These are phyloP conservation scores for Austroboletus niveus DNA, from an alignment of 1,284 basidiomycete species.

Conservation along the genomic window DNA sequence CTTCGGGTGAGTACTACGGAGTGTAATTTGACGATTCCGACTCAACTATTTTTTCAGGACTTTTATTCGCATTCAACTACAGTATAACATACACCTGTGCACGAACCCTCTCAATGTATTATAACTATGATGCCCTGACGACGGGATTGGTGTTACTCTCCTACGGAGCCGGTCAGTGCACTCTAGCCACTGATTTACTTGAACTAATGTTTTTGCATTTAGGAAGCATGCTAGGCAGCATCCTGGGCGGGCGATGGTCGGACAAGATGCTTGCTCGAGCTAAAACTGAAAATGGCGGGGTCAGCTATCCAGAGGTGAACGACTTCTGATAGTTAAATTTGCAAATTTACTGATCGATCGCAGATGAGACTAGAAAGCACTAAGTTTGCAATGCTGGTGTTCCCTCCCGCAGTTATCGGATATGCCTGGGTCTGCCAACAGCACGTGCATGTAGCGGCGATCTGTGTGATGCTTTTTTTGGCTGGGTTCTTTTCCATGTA, in stretches of 20 bases:
- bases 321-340: not conserved
- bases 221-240: constrained; percentile 67
- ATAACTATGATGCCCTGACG: constrained; percentile 68
- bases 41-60: constrained; percentile 50
- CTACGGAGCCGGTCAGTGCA: constrained; percentile 61
- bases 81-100: constrained; percentile 71
- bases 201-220: constrained; percentile 11
- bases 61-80: constrained; percentile 71
- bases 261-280: constrained; percentile 62
- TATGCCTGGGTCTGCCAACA: constrained; percentile 79
- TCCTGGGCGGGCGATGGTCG: constrained; percentile 77
- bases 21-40: constrained; percentile 48
- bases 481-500: constrained; percentile 72
- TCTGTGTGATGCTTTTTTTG: constrained; percentile 65
- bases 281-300: constrained; percentile 62
- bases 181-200: not conserved
- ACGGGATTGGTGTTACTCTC: constrained; percentile 79
- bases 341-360: not conserved
- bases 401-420: constrained; percentile 60
- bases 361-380: constrained; percentile 77
- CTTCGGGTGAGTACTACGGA: constrained; percentile 18
- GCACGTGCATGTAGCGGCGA: constrained; percentile 60
- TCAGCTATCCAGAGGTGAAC: constrained; percentile 63
- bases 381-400: constrained; percentile 49
- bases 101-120: constrained; percentile 62